Evolutionary conservation across 1,139 yeast species (phyloP).

Genomic region (Magnusiomyces tetraspermus): DNA sequence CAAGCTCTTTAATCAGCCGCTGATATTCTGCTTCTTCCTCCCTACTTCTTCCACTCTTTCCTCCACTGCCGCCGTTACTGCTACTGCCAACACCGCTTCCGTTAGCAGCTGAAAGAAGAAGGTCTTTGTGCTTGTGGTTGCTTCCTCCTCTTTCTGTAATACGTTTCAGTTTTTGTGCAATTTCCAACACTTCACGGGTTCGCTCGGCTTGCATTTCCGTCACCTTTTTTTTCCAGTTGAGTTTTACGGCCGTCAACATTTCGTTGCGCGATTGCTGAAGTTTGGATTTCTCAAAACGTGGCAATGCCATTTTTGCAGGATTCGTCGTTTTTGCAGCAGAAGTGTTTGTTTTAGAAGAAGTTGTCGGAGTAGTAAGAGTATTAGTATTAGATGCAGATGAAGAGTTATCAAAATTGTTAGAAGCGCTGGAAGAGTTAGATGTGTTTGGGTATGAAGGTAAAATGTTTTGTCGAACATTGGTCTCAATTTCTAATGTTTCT

Average conservation of each 20-base stretch:
- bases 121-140: no score
- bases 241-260: neutral
- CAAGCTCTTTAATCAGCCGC: neutral
- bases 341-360: neutral
- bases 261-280: neutral
- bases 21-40: neutral
- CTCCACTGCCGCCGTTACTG: no score
- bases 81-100: no score
- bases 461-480: neutral
- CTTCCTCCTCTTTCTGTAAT: neutral
- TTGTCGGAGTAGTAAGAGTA: neutral
- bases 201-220: neutral
- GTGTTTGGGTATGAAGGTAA: no score
- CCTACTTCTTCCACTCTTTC: neutral
- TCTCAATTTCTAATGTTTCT: neutral
- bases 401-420: no score
- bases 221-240: neutral
- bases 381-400: no score
- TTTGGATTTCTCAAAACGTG: neutral
- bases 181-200: neutral
- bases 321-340: no score
- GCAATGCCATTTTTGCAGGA: neutral
- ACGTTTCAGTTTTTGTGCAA: neutral
- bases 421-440: no score
- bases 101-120: no score